Evolutionary conservation across 257 asterid genomes (phyloP), one percentile per base, ranked within the genome.

Genomic region (Cordia subcordata): DNA sequence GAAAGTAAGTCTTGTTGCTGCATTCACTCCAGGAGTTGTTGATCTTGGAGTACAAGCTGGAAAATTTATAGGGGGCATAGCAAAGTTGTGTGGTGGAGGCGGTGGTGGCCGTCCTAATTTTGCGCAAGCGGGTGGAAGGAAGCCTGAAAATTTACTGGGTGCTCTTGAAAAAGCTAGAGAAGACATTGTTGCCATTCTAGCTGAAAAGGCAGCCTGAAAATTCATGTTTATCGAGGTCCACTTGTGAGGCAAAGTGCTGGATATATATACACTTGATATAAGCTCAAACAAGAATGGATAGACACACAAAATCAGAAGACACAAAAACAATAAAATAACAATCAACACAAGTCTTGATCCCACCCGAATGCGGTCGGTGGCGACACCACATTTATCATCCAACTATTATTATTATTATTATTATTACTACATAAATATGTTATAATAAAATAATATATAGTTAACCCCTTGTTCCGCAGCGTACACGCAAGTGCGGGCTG

Each of bases 111-210:
- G 90, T 22, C 96, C 95, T 21, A 85, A 84, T 67, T 72, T 85
- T 2, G 98, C 98, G 19, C 96, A 91, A 82, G 98, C 98, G 2
- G 96, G 98, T 51, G 98, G 98, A 55, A 81, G 81, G 62, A 83
- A 88, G 75, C 95, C 96, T 39, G 85, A 91, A 65, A 91, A 81
- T 22, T 67, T 91, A 80, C 61, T 35, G 51, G 69, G n/a, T 38
- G 96, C 95, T 3, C 93, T 91, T 47, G 83, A 79, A 51, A 85
- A 79, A 69, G 98, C 96, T 42, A 81, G 80, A 4, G 85, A 84
- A 37, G 90, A 84, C 60, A 86, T 88, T 10, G 62, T 73, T 59
- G 67, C 84, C 22, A n/a, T 68, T 63, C 73, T 88, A 58, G 71
- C 83, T 11, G 75, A 80, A 23, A 79, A 75, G 57, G 57, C 74